phyloP scores from a whole-genome alignment of 495 filamentous ascomycete species.

The Halenospora varia region DNA sequence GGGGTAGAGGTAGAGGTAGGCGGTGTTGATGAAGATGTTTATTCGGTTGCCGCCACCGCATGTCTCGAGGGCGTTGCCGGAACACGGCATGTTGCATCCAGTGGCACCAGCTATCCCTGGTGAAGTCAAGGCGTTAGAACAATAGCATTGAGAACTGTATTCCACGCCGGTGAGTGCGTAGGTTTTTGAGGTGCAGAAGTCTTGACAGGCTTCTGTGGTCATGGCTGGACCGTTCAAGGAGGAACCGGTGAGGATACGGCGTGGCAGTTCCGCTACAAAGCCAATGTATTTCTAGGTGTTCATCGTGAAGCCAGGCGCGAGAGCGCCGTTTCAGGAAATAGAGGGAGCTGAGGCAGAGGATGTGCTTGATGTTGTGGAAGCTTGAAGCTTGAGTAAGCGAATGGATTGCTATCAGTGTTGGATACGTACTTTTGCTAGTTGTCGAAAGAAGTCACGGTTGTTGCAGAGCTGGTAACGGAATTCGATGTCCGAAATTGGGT shows the following conservation, averaged over 20 bases:
- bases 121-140: constrained; percentile 26
- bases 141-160: constrained; percentile 35
- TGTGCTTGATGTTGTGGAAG: background rate
- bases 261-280: constrained; percentile 16
- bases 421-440: too few relatives aligned
- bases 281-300: constrained; percentile 22
- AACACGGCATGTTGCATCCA: constrained; percentile 31
- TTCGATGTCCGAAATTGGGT: too few relatives aligned
- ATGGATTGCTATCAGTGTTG: background rate
- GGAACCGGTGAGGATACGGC: constrained; percentile 20
- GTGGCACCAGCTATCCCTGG: constrained; percentile 25
- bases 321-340: constrained; percentile 12
- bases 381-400: constrained; percentile 5
- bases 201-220: constrained; percentile 41
- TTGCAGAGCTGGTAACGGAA: too few relatives aligned
- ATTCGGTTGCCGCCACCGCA: constrained; percentile 40
- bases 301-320: constrained; percentile 6
- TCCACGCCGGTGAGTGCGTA: constrained; percentile 38
- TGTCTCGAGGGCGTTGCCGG: constrained; percentile 33
- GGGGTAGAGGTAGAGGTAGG: constrained; percentile 11
- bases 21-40: constrained; percentile 34
- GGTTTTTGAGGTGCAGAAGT: constrained; percentile 31
- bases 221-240: constrained; percentile 30
- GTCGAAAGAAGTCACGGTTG: too few relatives aligned
- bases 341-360: background rate